Conservation (phyloP, 805 yeast species). For the Hanseniaspora meyeri region DNA sequence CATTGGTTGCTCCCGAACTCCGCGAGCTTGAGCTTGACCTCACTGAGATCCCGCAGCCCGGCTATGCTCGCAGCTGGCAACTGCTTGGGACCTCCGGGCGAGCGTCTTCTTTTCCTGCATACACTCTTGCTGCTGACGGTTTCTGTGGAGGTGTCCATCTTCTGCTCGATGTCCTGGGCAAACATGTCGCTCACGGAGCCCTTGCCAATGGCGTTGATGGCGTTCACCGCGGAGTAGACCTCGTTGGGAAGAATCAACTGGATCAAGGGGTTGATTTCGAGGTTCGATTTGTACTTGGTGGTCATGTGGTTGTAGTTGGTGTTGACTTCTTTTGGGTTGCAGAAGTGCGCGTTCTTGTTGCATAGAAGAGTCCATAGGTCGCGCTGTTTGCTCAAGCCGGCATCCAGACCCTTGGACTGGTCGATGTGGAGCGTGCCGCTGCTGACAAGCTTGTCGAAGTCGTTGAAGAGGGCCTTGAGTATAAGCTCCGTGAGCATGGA, state of each 20-base stretch:
- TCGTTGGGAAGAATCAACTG: conserved; percentile 15
- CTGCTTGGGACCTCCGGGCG: too few relatives aligned
- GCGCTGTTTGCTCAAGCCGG: background rate
- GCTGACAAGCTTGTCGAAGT: conserved; percentile 13
- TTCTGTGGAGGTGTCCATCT: background rate
- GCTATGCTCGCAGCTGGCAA: too few relatives aligned
- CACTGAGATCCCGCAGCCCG: too few relatives aligned
- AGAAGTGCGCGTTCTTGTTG: background rate
- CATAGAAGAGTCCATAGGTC: background rate
- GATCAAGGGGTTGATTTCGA: conserved; percentile 16
- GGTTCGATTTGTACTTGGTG: conserved; percentile 4
- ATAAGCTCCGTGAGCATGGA: conserved; percentile 37
- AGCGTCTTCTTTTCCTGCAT: background rate
- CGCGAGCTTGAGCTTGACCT: too few relatives aligned
- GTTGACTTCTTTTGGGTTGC: conserved; percentile 2
- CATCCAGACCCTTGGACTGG: background rate
- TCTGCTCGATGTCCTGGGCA: too few relatives aligned
- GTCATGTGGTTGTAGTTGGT: conserved; percentile 8
- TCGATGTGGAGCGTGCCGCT: conserved; percentile 5
- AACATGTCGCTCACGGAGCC: too few relatives aligned
- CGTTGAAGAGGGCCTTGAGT: conserved; percentile 22
- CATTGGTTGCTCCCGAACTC: too few relatives aligned
- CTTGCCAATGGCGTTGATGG: conserved; percentile 8
- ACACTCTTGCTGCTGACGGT: background rate
- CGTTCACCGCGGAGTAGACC: conserved; percentile 13